Base-by-base conservation (phyloP, 1,284 basidiomycete species). In the Sporisorium scitamineum region DNA sequence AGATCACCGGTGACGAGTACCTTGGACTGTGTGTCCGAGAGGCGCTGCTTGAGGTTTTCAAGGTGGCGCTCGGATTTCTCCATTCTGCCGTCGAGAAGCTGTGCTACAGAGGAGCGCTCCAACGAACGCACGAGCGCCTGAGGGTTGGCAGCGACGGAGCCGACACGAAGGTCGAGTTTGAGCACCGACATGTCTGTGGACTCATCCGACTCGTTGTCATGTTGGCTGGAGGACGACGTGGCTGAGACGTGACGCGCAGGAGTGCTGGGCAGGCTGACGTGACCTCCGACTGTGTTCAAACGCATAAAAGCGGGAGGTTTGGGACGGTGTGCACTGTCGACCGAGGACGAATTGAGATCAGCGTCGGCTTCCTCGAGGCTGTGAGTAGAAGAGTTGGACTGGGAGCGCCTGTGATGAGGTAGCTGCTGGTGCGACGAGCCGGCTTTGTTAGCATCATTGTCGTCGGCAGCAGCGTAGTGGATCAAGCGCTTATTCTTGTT, bases 1-100 rank as follows among this genome's bases (percentile, higher is more conserved):
- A 99, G 89, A 86, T 99, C 97, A 76, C 97, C 97, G n/a, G 97
- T 99, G 69, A 99, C 94, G 70, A 99, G 90, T 50, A 99, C 95
- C 85, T 97, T 95, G 79, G 94, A 96, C 14, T 94, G 93, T 2
- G 91, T 94, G 86, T 98, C 96, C 84, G 93, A 89, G 22, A 99
- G 92, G 52, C 97, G 92, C 62, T 90, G 89, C 54, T 92, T 91
- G 70, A 99, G 91, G 79, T 92, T 93, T 74, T 92, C 90, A 64
- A 99, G 90, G 83, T 99, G 95, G 14, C 89, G 88, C 55, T 93
- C 86, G 8, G 94, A 90, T 26, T 90, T 87, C n/a, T 88, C 87
- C 81, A 99, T 90, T 32, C 95, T 91, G 68, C 93, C 93, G 84
- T 95, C 94, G 24, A 99, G 88, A 32, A 99, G 90, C 62, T 94